phyloP scores from a whole-genome alignment of 805 yeast genomes.

The Wickerhamomyces chambardii region DNA sequence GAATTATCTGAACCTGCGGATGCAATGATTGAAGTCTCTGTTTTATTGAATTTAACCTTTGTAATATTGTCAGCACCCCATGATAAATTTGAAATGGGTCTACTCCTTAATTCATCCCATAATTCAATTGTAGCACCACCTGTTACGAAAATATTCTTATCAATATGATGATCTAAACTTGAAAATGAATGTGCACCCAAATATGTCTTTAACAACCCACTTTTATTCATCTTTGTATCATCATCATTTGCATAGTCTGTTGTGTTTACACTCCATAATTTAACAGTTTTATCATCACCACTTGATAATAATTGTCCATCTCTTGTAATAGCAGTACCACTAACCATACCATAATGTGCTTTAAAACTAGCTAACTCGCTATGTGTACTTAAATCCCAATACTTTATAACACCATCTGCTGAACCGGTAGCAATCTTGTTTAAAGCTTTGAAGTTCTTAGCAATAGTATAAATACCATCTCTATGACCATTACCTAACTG shows the following conservation, averaged over 20 bases:
- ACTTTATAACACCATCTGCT: conserved; percentile 91
- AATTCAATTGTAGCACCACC: conserved; percentile 86
- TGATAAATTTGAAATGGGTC: conserved; percentile 67
- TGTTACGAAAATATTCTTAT: conserved; percentile 70
- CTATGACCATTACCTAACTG: conserved; percentile 93
- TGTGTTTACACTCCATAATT: conserved; percentile 73
- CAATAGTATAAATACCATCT: conserved; percentile 87
- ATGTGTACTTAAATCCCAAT: conserved; percentile 83
- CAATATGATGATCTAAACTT: conserved; percentile 79
- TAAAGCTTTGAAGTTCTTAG: conserved; percentile 63
- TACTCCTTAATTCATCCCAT: conserved; percentile 85
- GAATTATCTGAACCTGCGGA: conserved; percentile 89
- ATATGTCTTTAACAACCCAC: conserved; percentile 69
- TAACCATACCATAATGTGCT: conserved; percentile 86
- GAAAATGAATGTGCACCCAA: conserved; percentile 79
- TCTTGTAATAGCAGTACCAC: conserved; percentile 66
- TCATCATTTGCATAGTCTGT: conserved; percentile 35
- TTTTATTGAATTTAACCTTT: conserved; percentile 77
- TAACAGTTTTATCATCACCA: conserved; percentile 84
- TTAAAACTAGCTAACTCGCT: conserved; percentile 68
- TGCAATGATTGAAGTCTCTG: conserved; percentile 85
- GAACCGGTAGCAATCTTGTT: conserved; percentile 84
- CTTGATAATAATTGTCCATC: conserved; percentile 61
- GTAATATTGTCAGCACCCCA: conserved; percentile 97
- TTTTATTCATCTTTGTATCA: conserved; percentile 22